Base-by-base conservation (phyloP, 768 basidiomycete species). In the Clathrus columnatus region DNA sequence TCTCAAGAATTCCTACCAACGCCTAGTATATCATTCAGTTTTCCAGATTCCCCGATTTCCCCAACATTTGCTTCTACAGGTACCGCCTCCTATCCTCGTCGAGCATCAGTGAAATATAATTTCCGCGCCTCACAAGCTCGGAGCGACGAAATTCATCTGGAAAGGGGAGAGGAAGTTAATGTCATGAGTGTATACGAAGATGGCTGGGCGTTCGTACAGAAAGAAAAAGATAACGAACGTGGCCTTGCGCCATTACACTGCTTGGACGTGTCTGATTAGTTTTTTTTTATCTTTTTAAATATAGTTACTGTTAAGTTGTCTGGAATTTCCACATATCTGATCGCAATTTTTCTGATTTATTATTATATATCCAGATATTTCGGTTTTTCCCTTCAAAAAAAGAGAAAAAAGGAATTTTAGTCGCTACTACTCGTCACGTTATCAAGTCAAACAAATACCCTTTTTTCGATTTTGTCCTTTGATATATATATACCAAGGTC, bases 191-290 rank as follows among this genome's bases (percentile, higher is more conserved):
- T 77, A 21, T 88, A 81, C 62, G 80, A 84, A 56, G 86, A 87
- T 60, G 86, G 85, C 0, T 88, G 86, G 86, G 79, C 78, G 5
- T 66, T 78, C 58, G 78, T 84, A 32, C 77, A 84, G 69, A 78
- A 73, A 57, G 51, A 75, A 8, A 58, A 57, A 1, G 16, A 45
- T 48, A 63, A 71, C 54, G 61, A 67, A 27, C 62, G 30, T 10
- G 57, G 56, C 5, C 63, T 87, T 51, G 83, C 87, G 46, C 85
- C 85, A 5, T 69, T 86, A n/a, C 82, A 85, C 60, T 87, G 84
- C 64, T 71, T 87, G 44, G 51, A 53, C n/a, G 14, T 36, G 11
- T 36, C n/a, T n/a, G n/a, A n/a, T n/a, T n/a, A n/a, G n/a, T n/a
- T n/a, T n/a, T n/a, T n/a, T n/a, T n/a, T n/a, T n/a, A n/a, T n/a